Percentiles rank a stretch among this genome's conserved stretches.
phyloP scores from a whole-genome alignment of 345 rosid genomes.

The Cardamine occulta region DNA sequence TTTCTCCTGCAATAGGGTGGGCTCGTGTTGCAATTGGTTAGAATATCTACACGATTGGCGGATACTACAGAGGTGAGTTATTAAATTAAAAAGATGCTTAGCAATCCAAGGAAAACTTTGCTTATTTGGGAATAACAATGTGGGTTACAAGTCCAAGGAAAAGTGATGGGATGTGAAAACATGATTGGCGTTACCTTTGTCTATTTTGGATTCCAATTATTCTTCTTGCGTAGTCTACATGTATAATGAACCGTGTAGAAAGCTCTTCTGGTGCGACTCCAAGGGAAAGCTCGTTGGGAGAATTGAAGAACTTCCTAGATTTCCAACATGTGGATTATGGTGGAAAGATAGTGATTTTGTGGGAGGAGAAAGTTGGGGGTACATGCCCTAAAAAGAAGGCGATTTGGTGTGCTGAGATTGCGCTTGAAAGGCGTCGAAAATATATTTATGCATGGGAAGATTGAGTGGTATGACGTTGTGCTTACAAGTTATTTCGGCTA shows the following conservation, averaged over 20 bases:
- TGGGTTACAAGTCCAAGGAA: background rate
- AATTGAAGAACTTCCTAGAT: background rate
- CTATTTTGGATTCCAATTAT: background rate
- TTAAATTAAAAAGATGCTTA: background rate
- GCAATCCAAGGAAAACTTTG: background rate
- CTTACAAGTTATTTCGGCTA: background rate
- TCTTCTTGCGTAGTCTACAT: background rate
- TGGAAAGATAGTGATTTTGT: conserved; percentile 54
- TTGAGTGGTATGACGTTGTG: background rate
- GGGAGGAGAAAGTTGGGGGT: conserved; percentile 48
- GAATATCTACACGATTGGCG: conserved; percentile 6
- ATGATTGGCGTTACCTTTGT: background rate
- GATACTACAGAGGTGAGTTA: background rate
- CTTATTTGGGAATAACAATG: background rate
- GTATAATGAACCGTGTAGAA: no score
- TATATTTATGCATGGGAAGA: no score
- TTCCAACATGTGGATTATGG: background rate
- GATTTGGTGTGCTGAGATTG: background rate
- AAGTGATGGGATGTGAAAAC: background rate
- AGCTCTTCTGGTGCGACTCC: background rate
- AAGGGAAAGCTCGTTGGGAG: background rate
- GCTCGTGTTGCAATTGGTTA: background rate
- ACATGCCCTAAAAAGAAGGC: background rate
- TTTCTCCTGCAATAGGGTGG: no score
- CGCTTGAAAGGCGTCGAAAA: background rate